These are phyloP conservation scores for Mycogone perniciosa DNA, from an alignment of 2,329 filamentous ascomycete genomes.

Conservation along the genomic window DNA sequence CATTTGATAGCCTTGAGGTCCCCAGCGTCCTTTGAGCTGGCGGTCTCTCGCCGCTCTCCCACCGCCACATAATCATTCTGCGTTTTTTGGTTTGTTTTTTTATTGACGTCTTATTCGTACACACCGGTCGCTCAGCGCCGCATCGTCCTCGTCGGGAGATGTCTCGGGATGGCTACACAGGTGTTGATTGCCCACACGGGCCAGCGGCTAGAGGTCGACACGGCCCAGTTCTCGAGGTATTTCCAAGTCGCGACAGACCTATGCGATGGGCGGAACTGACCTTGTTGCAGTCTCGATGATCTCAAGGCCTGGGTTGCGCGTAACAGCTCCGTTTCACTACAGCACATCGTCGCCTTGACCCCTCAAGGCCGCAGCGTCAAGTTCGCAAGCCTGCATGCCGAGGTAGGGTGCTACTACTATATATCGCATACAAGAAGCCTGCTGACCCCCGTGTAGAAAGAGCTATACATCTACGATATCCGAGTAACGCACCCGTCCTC, in stretches of 20 bases:
- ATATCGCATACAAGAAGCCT: not conserved
- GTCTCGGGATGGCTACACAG: slow-evolving; percentile 74
- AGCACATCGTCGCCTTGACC: slow-evolving; percentile 83
- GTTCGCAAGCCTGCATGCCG: slow-evolving; percentile 68
- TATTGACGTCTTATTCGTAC: not conserved
- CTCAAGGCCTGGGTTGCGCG: slow-evolving; percentile 75
- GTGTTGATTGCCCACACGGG: slow-evolving; percentile 92
- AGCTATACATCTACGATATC: slow-evolving; percentile 90
- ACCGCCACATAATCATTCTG: not conserved
- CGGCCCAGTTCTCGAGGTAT: slow-evolving; percentile 67
- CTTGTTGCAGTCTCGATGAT: slow-evolving; percentile 63
- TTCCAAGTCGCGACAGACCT: slow-evolving; percentile 20
- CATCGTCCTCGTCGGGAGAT: slow-evolving; percentile 34
- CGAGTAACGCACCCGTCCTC: slow-evolving; percentile 58
- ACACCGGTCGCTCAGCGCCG: slow-evolving; percentile 21
- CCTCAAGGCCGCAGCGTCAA: slow-evolving; percentile 78
- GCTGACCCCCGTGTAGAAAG: slow-evolving; percentile 49
- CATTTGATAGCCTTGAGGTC: slow-evolving; percentile 2
- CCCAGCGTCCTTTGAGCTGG: not conserved
- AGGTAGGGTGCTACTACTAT: slow-evolving; percentile 48
- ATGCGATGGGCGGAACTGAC: not conserved
- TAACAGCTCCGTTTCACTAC: slow-evolving; percentile 64
- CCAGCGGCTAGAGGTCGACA: slow-evolving; percentile 74
- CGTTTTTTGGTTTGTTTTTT: not conserved
- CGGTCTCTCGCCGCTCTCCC: not conserved